A percentile compares a stretch with the other conserved stretches of the same genome.
Conservation (phyloP, 371 early-diverging fungal genomes). For the Rhizopus stolonifer region DNA sequence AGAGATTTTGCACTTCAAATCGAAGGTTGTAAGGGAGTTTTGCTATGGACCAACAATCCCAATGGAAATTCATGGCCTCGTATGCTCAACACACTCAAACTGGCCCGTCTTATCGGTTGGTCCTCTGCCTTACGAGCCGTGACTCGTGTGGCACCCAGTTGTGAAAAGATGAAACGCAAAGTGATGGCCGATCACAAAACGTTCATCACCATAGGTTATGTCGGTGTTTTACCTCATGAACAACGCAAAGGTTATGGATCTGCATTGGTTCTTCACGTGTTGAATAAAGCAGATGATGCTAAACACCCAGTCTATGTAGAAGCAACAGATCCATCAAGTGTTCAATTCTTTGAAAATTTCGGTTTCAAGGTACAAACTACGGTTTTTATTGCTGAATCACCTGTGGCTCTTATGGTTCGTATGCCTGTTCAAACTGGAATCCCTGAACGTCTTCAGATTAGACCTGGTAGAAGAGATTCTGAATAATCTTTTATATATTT, state of each 20-base stretch:
- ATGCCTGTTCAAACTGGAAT: conserved; percentile 12
- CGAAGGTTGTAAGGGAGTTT: conserved; percentile 48
- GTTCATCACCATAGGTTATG: conserved; percentile 39
- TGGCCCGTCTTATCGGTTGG: conserved; percentile 40
- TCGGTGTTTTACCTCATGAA: conserved; percentile 46
- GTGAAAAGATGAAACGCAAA: conserved; percentile 35
- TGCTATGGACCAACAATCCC: conserved; percentile 39
- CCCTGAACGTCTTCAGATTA: conserved; percentile 34
- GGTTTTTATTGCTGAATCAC: conserved; percentile 26
- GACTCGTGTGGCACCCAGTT: conserved; percentile 29
- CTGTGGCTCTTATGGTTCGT: conserved; percentile 40
- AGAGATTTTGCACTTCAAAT: conserved; percentile 46
- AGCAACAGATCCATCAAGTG: conserved; percentile 87
- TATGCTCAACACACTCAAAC: conserved; percentile 26
- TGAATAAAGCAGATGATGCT: conserved; percentile 63
- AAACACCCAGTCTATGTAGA: conserved; percentile 83
- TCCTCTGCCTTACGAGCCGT: conserved; percentile 30
- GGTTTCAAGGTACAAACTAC: conserved; percentile 34
- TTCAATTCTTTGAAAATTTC: conserved; percentile 56
- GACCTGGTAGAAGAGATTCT: conserved; percentile 44
- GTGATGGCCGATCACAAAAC: conserved; percentile 27
- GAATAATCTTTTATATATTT: conserved; percentile 4
- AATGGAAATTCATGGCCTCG: conserved; percentile 31
- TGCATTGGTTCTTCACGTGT: conserved; percentile 32
- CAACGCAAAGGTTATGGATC: conserved; percentile 45